Conservation (phyloP, 257 asterid species). For the Penstemon newberryi region DNA sequence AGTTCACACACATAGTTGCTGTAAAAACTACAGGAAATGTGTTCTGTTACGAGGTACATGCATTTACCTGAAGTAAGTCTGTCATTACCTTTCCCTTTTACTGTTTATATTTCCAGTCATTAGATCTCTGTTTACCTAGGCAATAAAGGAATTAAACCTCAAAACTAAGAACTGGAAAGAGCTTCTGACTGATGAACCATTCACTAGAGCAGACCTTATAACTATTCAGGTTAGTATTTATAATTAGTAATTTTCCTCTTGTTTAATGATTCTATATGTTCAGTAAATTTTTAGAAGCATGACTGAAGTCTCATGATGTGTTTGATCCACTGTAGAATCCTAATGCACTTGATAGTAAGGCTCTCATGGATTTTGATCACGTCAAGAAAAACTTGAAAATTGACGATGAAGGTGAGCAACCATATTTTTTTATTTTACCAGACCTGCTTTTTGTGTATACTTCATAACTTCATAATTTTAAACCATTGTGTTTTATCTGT, state of each 20-base stretch:
- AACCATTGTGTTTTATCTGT: constrained; percentile 21
- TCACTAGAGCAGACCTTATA: constrained; percentile 73
- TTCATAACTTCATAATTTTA: constrained; percentile 1
- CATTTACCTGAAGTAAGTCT: constrained; percentile 5
- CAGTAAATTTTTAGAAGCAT: constrained; percentile 11
- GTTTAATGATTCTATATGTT: constrained; percentile 11
- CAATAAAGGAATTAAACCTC: constrained; percentile 87
- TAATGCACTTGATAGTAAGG: constrained; percentile 77
- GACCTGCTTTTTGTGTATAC: constrained; percentile 2
- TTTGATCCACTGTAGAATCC: constrained; percentile 65
- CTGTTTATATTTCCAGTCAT: not conserved
- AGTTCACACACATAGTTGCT: constrained; percentile 89
- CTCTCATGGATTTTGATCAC: constrained; percentile 83
- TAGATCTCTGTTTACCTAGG: constrained; percentile 44
- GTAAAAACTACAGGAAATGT: constrained; percentile 93
- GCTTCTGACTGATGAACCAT: constrained; percentile 96
- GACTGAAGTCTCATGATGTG: constrained; percentile 24
- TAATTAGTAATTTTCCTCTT: constrained; percentile 13
- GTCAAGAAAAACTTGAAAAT: constrained; percentile 79
- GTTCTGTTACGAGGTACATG: constrained; percentile 83
- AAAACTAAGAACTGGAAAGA: constrained; percentile 97
- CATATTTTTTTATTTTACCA: not conserved
- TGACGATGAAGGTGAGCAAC: constrained; percentile 81
- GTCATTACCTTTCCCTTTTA: constrained; percentile 9
- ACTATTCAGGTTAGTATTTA: constrained; percentile 73